Percentiles rank a stretch among this genome's conserved stretches.
These are phyloP conservation scores for Cyclotella choctawhatcheeana DNA, from an alignment of 108 stramenopile genomes.

Conservation along the genomic window DNA sequence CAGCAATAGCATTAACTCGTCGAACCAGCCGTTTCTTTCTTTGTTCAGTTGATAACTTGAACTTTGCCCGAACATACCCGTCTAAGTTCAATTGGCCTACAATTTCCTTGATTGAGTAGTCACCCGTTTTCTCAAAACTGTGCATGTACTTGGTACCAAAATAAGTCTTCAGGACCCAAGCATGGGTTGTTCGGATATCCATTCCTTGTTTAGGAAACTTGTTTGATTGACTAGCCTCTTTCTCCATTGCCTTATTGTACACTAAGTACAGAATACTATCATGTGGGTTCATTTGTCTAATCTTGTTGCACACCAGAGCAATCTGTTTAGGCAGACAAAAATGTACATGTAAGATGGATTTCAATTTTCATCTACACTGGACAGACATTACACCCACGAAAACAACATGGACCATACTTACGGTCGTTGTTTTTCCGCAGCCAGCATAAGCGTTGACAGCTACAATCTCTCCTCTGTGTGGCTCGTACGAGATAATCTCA, in stretches of 20 bases:
- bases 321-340: no score
- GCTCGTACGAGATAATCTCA: neutral
- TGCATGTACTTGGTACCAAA: constrained; percentile 26
- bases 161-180: constrained; percentile 26
- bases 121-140: neutral
- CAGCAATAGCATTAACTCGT: constrained; percentile 5
- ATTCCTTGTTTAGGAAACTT: constrained; percentile 38
- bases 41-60: neutral
- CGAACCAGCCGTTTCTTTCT: neutral
- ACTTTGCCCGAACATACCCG: neutral
- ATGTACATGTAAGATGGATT: no score
- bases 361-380: no score
- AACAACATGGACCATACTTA: constrained; percentile 3
- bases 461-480: constrained; percentile 8
- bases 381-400: no score
- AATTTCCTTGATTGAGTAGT: constrained; percentile 10
- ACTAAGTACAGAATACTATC: constrained; percentile 30
- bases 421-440: constrained; percentile 36
- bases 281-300: neutral
- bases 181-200: constrained; percentile 47
- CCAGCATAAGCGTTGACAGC: constrained; percentile 9
- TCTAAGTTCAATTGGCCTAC: neutral
- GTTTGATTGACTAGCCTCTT: constrained; percentile 35
- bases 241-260: constrained; percentile 22
- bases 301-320: constrained; percentile 27